Percentiles rank a stretch among this genome's conserved stretches.
These are phyloP conservation scores for Arthroderma sp. DNA, from an alignment of 2,329 filamentous ascomycete species.

Conservation along the genomic window DNA sequence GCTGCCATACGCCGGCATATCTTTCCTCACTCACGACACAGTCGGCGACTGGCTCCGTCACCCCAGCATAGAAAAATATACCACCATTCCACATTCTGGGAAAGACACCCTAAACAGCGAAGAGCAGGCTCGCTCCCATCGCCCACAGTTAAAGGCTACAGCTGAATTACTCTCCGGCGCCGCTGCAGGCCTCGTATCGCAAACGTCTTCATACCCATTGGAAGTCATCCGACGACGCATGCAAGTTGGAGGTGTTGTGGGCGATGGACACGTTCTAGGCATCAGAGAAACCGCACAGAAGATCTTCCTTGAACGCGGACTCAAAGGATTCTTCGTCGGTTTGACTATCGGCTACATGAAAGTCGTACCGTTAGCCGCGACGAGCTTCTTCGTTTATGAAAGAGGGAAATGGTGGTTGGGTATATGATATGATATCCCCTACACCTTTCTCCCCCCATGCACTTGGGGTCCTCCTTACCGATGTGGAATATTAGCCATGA, in stretches of 20 bases:
- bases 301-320: slow-evolving; percentile 64
- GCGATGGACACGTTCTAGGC: slow-evolving; percentile 67
- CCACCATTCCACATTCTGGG: slow-evolving; percentile 55
- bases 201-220: slow-evolving; percentile 85
- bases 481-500: neutral
- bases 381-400: slow-evolving; percentile 57
- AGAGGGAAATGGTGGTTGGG: slow-evolving; percentile 52
- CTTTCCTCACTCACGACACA: slow-evolving; percentile 89
- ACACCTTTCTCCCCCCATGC: neutral
- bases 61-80: slow-evolving; percentile 55
- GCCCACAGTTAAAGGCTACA: slow-evolving; percentile 66
- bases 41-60: slow-evolving; percentile 71
- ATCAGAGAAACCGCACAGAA: slow-evolving; percentile 66
- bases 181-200: slow-evolving; percentile 73
- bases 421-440: slow-evolving; percentile 38
- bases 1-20: slow-evolving; percentile 91
- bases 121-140: slow-evolving; percentile 40
- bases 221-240: slow-evolving; percentile 86
- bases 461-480: neutral
- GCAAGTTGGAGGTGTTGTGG: slow-evolving; percentile 92
- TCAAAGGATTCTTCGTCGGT: slow-evolving; percentile 80
- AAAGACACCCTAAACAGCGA: slow-evolving; percentile 22
- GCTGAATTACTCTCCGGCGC: slow-evolving; percentile 79
- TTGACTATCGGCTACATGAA: slow-evolving; percentile 92
- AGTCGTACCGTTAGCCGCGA: slow-evolving; percentile 76